Percentiles rank a stretch among this genome's conserved stretches.
Conservation (phyloP, 768 basidiomycete genomes). For the Rossbeevera mucosa region DNA sequence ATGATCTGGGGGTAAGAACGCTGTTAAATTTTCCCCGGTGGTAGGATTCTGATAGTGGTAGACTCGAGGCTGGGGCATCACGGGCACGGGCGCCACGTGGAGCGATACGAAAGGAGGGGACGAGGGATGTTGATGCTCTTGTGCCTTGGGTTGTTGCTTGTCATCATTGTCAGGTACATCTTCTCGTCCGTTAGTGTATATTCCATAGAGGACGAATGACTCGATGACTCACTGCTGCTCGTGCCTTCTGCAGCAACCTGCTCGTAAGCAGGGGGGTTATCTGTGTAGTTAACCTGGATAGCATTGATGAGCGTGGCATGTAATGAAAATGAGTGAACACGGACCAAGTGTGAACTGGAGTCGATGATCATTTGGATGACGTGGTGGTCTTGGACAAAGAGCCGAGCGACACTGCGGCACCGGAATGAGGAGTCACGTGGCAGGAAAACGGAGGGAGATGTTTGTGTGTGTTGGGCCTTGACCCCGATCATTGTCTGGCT, state of each 20-base stretch:
- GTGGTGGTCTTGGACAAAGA: neutral
- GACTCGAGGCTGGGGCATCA: slow-evolving; percentile 44
- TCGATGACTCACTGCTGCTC: slow-evolving; percentile 18
- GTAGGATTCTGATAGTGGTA: slow-evolving; percentile 66
- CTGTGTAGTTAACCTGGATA: slow-evolving; percentile 17
- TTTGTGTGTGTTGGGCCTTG: slow-evolving; percentile 13
- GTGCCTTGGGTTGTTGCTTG: slow-evolving; percentile 12
- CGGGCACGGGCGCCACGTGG: slow-evolving; percentile 29
- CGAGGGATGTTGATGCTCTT: slow-evolving; percentile 2
- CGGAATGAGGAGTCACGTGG: slow-evolving; percentile 19
- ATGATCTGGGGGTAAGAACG: slow-evolving; percentile 69
- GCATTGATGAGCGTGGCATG: neutral
- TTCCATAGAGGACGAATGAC: neutral
- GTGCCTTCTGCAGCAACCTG: slow-evolving; percentile 27
- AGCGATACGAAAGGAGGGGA: slow-evolving; percentile 16
- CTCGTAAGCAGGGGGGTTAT: slow-evolving; percentile 52
- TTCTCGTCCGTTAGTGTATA: slow-evolving; percentile 2
- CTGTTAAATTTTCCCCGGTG: slow-evolving; percentile 54
- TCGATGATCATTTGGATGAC: slow-evolving; percentile 23
- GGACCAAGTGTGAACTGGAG: slow-evolving; percentile 25
- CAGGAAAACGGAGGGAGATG: neutral
- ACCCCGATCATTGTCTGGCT: slow-evolving; percentile 9
- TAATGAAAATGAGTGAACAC: neutral
- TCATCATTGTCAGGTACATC: slow-evolving; percentile 7
- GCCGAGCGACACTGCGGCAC: slow-evolving; percentile 17